These are phyloP conservation scores for Eucalyptus victrix DNA, from an alignment of 345 rosid genomes.

Conservation along the genomic window DNA sequence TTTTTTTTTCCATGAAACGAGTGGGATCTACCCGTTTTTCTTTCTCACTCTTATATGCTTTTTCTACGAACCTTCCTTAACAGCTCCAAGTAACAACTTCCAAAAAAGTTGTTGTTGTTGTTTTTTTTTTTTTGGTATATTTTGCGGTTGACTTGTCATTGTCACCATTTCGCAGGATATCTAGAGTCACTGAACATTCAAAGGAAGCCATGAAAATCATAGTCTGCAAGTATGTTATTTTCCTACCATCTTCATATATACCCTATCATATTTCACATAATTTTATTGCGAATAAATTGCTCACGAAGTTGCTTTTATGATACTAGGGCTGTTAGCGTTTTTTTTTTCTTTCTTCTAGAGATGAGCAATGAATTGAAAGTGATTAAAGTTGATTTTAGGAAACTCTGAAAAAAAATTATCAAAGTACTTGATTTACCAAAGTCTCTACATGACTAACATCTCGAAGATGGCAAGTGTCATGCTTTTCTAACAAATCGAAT, in stretches of 20 bases:
- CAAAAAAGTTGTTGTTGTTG: too few relatives aligned
- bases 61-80: background rate
- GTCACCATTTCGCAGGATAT: background rate
- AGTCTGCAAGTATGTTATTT: background rate
- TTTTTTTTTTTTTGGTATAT: too few relatives aligned
- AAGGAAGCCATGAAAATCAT: background rate
- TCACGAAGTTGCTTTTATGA: background rate
- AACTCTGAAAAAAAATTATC: background rate
- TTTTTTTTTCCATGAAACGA: too few relatives aligned
- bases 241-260: background rate
- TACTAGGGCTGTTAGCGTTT: background rate
- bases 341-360: background rate
- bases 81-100: background rate
- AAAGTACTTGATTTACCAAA: background rate
- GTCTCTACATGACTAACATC: background rate
- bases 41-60: too few relatives aligned
- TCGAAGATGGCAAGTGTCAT: background rate
- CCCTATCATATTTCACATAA: background rate
- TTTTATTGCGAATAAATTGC: background rate
- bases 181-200: background rate
- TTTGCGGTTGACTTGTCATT: background rate
- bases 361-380: background rate
- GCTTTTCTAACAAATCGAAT: background rate
- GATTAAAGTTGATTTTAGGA: background rate
- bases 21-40: rapidly evolving